These are phyloP conservation scores for Colletotrichum paranaense DNA, from an alignment of 2,329 filamentous ascomycete genomes.

Conservation along the genomic window DNA sequence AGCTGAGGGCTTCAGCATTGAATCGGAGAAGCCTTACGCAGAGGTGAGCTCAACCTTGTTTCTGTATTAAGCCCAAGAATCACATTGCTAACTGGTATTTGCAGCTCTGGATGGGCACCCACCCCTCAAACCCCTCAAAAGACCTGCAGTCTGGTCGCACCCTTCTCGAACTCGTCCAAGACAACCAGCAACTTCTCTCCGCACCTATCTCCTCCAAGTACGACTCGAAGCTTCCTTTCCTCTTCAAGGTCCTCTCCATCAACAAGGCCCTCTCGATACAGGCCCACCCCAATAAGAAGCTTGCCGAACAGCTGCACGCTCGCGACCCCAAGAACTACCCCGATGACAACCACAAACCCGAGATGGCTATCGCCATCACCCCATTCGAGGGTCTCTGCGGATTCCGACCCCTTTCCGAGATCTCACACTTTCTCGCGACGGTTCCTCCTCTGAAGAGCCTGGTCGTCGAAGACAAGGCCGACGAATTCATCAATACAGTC, in stretches of 20 bases:
- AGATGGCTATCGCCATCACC: slow-evolving; percentile 98
- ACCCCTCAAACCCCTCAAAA: slow-evolving; percentile 94
- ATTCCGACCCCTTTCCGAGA: slow-evolving; percentile 89
- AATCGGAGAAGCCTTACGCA: slow-evolving; percentile 91
- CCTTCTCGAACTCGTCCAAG: slow-evolving; percentile 86
- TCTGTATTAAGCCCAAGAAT: slow-evolving; percentile 20
- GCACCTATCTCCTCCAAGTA: slow-evolving; percentile 79
- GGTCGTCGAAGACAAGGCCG: slow-evolving; percentile 73
- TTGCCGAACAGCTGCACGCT: slow-evolving; percentile 85
- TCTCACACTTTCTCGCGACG: slow-evolving; percentile 81
- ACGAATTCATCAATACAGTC: slow-evolving; percentile 62
- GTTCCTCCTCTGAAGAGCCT: slow-evolving; percentile 70
- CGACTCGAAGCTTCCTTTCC: slow-evolving; percentile 86
- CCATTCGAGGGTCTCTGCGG: slow-evolving; percentile 96
- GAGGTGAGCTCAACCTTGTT: slow-evolving; percentile 68
- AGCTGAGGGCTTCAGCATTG: slow-evolving; percentile 77
- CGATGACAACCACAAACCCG: slow-evolving; percentile 99
- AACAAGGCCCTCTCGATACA: slow-evolving; percentile 97
- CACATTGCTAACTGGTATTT: neutral
- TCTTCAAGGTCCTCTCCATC: slow-evolving; percentile 98
- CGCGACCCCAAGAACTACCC: slow-evolving; percentile 94
- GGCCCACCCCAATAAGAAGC: slow-evolving; percentile 94
- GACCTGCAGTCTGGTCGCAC: slow-evolving; percentile 86
- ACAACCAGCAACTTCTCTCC: slow-evolving; percentile 87
- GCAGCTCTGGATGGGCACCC: slow-evolving; percentile 98